Evolutionary conservation across 129 eudicot species (phyloP).

Genomic region (Flaveria linearis): DNA sequence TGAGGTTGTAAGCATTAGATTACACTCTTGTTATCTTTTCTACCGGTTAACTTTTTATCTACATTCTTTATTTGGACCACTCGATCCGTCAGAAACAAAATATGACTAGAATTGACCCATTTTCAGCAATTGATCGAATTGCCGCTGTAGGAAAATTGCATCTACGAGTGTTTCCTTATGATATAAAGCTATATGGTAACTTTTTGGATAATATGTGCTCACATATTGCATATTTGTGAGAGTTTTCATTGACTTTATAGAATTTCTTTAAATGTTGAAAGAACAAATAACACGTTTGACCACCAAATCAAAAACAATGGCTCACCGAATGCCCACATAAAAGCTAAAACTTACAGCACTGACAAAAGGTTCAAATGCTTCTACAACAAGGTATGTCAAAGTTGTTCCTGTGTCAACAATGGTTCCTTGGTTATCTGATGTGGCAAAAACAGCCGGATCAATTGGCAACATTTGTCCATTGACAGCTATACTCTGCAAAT

Average conservation of each 20-base stretch:
- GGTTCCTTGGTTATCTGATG: constrained; percentile 78
- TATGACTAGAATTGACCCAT: neutral
- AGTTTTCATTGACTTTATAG: neutral
- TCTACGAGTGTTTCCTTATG: neutral
- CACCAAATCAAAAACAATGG: neutral
- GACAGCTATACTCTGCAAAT: constrained; percentile 86
- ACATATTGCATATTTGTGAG: neutral
- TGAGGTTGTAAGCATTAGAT: neutral
- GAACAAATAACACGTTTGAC: neutral
- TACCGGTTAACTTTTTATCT: neutral
- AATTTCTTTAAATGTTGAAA: neutral
- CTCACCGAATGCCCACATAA: neutral
- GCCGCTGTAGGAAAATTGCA: neutral
- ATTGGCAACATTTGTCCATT: constrained; percentile 83
- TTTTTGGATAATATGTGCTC: neutral
- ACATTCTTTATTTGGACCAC: neutral
- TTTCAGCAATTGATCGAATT: neutral
- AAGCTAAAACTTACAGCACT: constrained; percentile 63
- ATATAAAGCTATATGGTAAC: neutral
- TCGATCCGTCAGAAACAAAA: neutral
- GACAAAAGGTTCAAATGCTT: constrained; percentile 90
- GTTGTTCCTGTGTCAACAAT: constrained; percentile 97
- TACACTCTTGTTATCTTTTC: neutral
- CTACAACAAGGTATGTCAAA: constrained; percentile 85
- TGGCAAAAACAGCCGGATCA: constrained; percentile 73